These are phyloP conservation scores for Russula emetica DNA, from an alignment of 768 basidiomycete species.

Conservation along the genomic window DNA sequence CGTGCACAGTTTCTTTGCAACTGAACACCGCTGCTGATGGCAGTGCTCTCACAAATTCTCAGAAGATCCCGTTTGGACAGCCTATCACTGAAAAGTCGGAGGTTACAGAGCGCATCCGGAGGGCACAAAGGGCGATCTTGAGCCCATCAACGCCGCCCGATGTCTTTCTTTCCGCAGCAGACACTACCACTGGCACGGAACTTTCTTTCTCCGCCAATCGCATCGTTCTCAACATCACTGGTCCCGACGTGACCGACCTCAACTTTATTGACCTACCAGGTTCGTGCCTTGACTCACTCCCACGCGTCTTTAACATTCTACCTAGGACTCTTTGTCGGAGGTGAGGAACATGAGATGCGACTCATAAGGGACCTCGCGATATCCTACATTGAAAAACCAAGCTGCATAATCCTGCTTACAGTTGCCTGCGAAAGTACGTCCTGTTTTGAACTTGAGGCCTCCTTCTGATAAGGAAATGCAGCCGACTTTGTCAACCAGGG, in stretches of 20 bases:
- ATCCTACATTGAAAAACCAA: conserved; percentile 57
- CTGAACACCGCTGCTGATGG: conserved; percentile 32
- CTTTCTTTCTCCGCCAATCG: conserved; percentile 38
- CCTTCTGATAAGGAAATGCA: conserved; percentile 31
- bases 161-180: conserved; percentile 40
- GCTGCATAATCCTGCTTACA: conserved; percentile 58
- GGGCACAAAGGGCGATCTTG: conserved; percentile 62
- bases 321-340: conserved; percentile 55
- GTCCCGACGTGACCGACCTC: conserved; percentile 39
- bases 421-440: conserved; percentile 61
- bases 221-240: conserved; percentile 40
- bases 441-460: neutral
- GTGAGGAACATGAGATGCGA: conserved; percentile 44
- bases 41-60: conserved; percentile 35
- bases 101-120: conserved; percentile 63
- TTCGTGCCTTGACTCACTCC: conserved; percentile 21
- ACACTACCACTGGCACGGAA: conserved; percentile 27
- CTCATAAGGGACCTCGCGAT: conserved; percentile 56
- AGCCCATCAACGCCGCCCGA: conserved; percentile 43
- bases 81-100: conserved; percentile 47
- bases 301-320: neutral
- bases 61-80: conserved; percentile 30
- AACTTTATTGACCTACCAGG: conserved; percentile 43
- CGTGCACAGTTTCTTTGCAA: conserved; percentile 35
- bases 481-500: conserved; percentile 82